Evolutionary conservation across 2,329 filamentous ascomycete species (phyloP), one percentile per base, ranked within the genome.

Genomic region (Moelleriella libera): DNA sequence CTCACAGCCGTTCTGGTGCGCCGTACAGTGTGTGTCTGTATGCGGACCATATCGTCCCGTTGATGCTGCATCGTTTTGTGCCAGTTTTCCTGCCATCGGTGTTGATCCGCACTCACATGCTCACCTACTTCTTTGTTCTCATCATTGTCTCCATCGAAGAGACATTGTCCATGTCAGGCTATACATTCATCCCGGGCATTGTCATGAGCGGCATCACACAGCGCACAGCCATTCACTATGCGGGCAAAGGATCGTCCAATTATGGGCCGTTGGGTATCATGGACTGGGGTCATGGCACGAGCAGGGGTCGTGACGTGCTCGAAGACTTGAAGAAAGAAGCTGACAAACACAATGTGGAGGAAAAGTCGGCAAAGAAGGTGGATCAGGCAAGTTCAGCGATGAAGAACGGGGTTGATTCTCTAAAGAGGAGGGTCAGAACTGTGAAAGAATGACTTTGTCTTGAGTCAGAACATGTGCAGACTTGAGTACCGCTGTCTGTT

Each of bases 121-220:
- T 88, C n/a, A 85, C 81, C 0, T 87, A 82, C 64, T 72, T 85
- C 48, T 56, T 85, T 9, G 75, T 85, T 52, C 67, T 80, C 12
- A 70, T 73, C 0, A 58, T 87, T 30, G 74, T 75, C 51, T 83
- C 81, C 3, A 57, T 80, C 0, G 80, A 87, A 53, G 82, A 86
- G 53, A 78, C 78, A 0, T 66, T 86, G 44, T 68, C 79, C 30
- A 78, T 78, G 63, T 84, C 78, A 0, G 83, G 83, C 0, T 88
- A 88, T 62, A 75, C 70, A 12, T 65, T 78, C 6, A 63, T 76
- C 0, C 74, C 74, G 0, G 74, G 74, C 1, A 68, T 76, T 43
- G 52, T 77, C 51, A 68, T 76, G 66, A 68, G 72, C 41, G 73
- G 73, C 8, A 69, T 76, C 50, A 57, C 68, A 6, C 62, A 64